phyloP scores from a whole-genome alignment of 345 rosid genomes.

The Lepidium didymum region DNA sequence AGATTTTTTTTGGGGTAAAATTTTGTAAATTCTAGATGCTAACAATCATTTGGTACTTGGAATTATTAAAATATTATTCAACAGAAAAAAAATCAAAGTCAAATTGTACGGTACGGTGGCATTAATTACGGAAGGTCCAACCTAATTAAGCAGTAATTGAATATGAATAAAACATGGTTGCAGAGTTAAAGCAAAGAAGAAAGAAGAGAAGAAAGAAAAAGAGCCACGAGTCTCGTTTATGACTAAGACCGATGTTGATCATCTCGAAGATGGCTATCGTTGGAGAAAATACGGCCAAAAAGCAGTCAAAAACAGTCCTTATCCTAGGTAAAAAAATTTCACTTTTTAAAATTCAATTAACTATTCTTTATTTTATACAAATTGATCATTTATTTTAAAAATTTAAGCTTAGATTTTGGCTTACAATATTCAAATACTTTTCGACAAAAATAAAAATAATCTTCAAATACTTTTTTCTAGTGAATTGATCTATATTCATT shows the following conservation, averaged over 20 bases:
- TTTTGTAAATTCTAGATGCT: neutral
- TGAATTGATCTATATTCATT: neutral
- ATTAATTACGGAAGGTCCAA: neutral
- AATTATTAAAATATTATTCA: slow-evolving; percentile 1
- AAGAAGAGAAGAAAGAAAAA: slow-evolving; percentile 49
- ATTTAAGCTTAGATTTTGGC: neutral
- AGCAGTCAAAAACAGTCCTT: slow-evolving; percentile 76
- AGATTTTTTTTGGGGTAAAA: too few species aligned
- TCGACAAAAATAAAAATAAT: too few species aligned
- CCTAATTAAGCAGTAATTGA: neutral
- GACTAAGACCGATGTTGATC: slow-evolving; percentile 77
- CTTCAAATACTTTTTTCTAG: too few species aligned
- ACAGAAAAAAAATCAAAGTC: slow-evolving; percentile 2
- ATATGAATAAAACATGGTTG: neutral
- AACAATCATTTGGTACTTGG: slow-evolving; percentile 1
- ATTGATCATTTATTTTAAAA: neutral
- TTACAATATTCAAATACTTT: neutral
- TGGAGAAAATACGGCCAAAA: slow-evolving; percentile 91
- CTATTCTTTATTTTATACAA: too few species aligned
- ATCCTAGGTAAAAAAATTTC: too few species aligned
- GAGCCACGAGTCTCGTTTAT: slow-evolving; percentile 71
- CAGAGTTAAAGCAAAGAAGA: slow-evolving; percentile 47
- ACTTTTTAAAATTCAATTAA: too few species aligned
- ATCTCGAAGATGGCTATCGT: slow-evolving; percentile 80
- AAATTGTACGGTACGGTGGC: slow-evolving; percentile 6